Evolutionary conservation across 2,329 filamentous ascomycete species (phyloP), one percentile per base, ranked within the genome.

Genomic region (Nemania serpens): DNA sequence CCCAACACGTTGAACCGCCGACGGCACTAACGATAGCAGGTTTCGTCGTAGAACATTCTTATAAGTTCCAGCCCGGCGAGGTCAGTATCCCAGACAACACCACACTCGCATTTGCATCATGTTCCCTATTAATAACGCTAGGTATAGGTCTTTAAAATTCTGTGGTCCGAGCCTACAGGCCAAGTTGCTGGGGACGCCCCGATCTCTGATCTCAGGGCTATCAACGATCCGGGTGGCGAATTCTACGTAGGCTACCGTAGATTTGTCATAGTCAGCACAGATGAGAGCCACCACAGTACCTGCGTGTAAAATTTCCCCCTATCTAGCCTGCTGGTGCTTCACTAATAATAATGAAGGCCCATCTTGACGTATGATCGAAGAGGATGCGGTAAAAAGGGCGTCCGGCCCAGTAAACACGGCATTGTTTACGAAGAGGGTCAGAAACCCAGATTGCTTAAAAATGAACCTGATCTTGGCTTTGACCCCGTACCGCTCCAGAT

Each of bases 291-390:
- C 61, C 81, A 85, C 62, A 83, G 80, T 62, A 80, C 78, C 22
- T 85, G 83, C 75, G 81, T 86, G 83, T 86, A 78, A 76, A 81
- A 71, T 15, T 20, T 34, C 6, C n/a, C 22, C n/a, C 5, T 33
- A 37, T 13, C 37, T 34, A 9, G 34, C 36, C 6, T 17, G 13
- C 15, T 9, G 10, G 9, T 29, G 43, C 20, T 50, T 9, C 36
- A 22, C 62, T 70, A 33, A 70, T 61, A 34, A 70, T 60, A 36
- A 17, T 15, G 5, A 58, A 85, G 84, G 12, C 82, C 83, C 1
- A 85, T 87, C 52, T 73, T 82, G 20, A 85, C 84, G 0, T 86
- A 86, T 62, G 78, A 79, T n/a, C 75, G 75, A 20, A 77, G 79
- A 61, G 84, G 72, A 1, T 86, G 83, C 67, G 78, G 69, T 15